These are phyloP conservation scores for Geotrichum klebahnii DNA, from an alignment of 1,139 yeast species.

Conservation along the genomic window DNA sequence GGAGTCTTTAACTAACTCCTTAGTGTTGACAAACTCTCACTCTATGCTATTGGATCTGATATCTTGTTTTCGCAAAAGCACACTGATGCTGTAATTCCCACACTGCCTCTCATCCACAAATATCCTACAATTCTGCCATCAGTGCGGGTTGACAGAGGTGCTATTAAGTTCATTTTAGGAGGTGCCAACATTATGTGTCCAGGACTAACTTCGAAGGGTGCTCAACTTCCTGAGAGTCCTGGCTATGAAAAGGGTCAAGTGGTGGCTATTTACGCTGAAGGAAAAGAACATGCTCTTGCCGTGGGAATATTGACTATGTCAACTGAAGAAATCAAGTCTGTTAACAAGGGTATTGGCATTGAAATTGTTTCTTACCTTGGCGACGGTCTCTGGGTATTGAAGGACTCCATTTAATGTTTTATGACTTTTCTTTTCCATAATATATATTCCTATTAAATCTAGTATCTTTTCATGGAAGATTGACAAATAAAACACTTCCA, in stretches of 20 bases:
- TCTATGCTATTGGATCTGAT: constrained; percentile 70
- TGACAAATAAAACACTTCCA: constrained; percentile 19
- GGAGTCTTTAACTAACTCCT: constrained; percentile 1
- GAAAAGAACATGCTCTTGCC: constrained; percentile 87
- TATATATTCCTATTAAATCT: constrained; percentile 21
- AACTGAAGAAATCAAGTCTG: constrained; percentile 78
- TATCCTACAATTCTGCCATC: constrained; percentile 71
- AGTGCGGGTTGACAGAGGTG: constrained; percentile 93
- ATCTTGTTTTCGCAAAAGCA: constrained; percentile 79
- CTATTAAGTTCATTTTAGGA: constrained; percentile 85
- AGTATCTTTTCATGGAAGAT: constrained; percentile 24
- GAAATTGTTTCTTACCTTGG: constrained; percentile 83
- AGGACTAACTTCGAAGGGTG: constrained; percentile 90
- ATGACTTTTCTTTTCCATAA: background rate
- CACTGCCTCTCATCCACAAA: constrained; percentile 72
- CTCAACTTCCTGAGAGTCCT: constrained; percentile 68
- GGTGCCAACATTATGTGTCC: constrained; percentile 99
- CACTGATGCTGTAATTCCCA: constrained; percentile 72
- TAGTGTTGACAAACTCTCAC: constrained; percentile 72
- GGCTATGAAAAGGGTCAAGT: constrained; percentile 58
- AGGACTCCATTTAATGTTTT: constrained; percentile 18
- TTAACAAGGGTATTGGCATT: constrained; percentile 86
- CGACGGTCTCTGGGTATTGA: constrained; percentile 56
- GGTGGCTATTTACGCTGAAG: constrained; percentile 86
- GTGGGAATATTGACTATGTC: constrained; percentile 84